These are phyloP conservation scores for Penicillium canariense DNA, from an alignment of 495 filamentous ascomycete genomes.

Conservation along the genomic window DNA sequence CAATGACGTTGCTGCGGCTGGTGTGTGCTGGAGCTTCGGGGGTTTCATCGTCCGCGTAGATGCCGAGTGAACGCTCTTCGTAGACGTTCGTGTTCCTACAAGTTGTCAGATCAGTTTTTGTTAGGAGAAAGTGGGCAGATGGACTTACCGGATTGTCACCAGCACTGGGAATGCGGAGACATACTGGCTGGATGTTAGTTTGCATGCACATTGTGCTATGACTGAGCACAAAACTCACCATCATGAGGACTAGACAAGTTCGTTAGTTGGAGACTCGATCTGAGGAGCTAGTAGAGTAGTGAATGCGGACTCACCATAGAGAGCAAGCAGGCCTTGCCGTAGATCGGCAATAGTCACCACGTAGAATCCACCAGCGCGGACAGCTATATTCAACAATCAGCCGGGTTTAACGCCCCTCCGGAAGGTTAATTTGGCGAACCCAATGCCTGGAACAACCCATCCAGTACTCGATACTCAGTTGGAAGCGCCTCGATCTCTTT, in stretches of 20 bases:
- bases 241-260: slow-evolving; percentile 65
- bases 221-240: slow-evolving; percentile 39
- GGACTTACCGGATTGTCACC: slow-evolving; percentile 52
- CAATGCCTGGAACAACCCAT: slow-evolving; percentile 80
- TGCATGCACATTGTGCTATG: background rate
- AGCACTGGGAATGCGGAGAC: slow-evolving; percentile 59
- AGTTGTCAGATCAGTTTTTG: background rate
- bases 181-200: slow-evolving; percentile 45
- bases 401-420: background rate
- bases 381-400: slow-evolving; percentile 42
- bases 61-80: slow-evolving; percentile 69
- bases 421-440: slow-evolving; percentile 17
- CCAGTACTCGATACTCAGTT: slow-evolving; percentile 59
- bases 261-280: slow-evolving; percentile 7
- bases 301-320: slow-evolving; percentile 54
- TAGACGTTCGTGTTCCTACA: slow-evolving; percentile 68
- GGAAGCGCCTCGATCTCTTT: slow-evolving; percentile 56
- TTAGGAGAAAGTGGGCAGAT: background rate
- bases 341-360: slow-evolving; percentile 70
- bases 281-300: background rate
- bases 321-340: slow-evolving; percentile 68
- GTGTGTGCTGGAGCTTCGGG: slow-evolving; percentile 15
- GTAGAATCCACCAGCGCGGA: slow-evolving; percentile 81
- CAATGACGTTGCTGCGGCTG: slow-evolving; percentile 19
- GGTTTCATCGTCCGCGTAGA: slow-evolving; percentile 51